Conservation (phyloP, 257 asterid genomes). For the Solanum gandarillasii region DNA sequence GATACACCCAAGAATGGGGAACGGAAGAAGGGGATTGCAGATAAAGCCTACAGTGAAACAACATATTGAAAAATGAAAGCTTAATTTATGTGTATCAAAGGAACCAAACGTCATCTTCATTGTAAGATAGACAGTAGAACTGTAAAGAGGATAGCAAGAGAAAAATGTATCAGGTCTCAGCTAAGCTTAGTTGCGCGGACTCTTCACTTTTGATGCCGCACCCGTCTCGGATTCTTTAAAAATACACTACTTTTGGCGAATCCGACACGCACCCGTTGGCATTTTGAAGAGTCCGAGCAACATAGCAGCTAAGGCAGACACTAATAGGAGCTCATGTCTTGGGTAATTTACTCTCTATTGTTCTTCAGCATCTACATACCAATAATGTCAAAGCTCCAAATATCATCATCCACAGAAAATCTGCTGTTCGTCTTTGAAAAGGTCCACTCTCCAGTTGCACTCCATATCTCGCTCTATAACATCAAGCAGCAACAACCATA, state of each 20-base stretch:
- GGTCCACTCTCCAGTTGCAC: constrained; percentile 91
- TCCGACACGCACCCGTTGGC: no score
- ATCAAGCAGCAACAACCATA: constrained; percentile 6
- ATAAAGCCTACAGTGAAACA: constrained; percentile 42
- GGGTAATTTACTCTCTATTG: neutral
- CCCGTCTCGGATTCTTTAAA: no score
- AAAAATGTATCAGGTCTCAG: neutral
- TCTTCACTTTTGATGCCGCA: no score
- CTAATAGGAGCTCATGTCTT: neutral
- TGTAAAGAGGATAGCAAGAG: neutral
- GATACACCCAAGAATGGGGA: constrained; percentile 71
- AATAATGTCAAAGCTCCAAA: constrained; percentile 73
- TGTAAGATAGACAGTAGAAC: neutral
- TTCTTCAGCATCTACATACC: constrained; percentile 29
- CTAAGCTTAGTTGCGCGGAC: neutral
- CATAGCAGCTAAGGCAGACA: neutral
- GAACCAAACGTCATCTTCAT: neutral
- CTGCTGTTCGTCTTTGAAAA: constrained; percentile 85
- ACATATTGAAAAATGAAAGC: neutral
- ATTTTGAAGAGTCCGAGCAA: no score
- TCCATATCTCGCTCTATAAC: constrained; percentile 88
- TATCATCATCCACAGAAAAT: constrained; percentile 97
- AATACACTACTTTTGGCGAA: no score
- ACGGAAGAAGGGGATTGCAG: constrained; percentile 58
- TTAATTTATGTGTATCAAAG: neutral